These are phyloP conservation scores for Pyrenula massariospora DNA, from an alignment of 495 filamentous ascomycete species.

Conservation along the genomic window DNA sequence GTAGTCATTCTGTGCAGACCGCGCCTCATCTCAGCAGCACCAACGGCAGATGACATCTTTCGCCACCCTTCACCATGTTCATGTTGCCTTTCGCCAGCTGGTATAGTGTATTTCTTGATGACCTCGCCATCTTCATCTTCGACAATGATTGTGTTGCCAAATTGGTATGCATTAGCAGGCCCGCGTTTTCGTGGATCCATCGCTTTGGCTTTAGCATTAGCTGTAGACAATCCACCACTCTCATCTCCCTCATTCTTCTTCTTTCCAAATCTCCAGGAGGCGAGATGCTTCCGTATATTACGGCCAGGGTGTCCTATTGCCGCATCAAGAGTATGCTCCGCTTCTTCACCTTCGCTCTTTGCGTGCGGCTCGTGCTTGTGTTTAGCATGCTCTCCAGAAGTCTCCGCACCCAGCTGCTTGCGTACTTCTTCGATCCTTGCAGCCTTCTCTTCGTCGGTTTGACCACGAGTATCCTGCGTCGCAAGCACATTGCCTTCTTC, in stretches of 20 bases:
- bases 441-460: constrained; percentile 31
- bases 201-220: constrained; percentile 4
- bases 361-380: constrained; percentile 30
- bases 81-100: constrained; percentile 25
- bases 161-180: constrained; percentile 86
- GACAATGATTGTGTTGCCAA: constrained; percentile 93
- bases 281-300: constrained; percentile 21
- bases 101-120: constrained; percentile 89
- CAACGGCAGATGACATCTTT: constrained; percentile 15
- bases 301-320: constrained; percentile 18
- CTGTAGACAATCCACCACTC: constrained; percentile 6
- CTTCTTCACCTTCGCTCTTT: constrained; percentile 32
- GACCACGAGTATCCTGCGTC: constrained; percentile 30
- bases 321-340: constrained; percentile 21
- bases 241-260: constrained; percentile 14
- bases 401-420: constrained; percentile 46
- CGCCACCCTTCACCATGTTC: constrained; percentile 13
- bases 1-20: constrained; percentile 48
- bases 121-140: constrained; percentile 98
- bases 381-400: constrained; percentile 26
- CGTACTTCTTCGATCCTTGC: constrained; percentile 45
- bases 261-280: constrained; percentile 29
- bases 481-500: constrained; percentile 75
- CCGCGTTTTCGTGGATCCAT: constrained; percentile 26
- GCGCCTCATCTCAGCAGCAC: constrained; percentile 28